phyloP scores from a whole-genome alignment of 345 rosid species.

The Mercurialis annua region DNA sequence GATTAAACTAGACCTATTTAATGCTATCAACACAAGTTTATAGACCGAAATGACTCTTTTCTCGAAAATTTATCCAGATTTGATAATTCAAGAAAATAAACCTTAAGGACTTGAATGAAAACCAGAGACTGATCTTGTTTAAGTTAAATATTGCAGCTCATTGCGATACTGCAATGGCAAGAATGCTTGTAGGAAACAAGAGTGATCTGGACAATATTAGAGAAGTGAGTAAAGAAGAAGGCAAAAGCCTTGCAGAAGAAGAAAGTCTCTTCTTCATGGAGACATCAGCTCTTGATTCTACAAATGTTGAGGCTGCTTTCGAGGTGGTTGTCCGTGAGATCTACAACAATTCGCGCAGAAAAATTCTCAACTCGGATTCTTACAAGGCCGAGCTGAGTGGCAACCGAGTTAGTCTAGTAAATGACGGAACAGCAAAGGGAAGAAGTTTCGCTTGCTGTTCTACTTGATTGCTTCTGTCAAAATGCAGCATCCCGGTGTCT shows the following conservation, averaged over 20 bases:
- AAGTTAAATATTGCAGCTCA: constrained; percentile 47
- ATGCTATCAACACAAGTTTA: too few relatives aligned
- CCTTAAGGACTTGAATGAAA: neutral
- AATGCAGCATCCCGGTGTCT: neutral
- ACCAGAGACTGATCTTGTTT: neutral
- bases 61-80: neutral
- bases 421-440: constrained; percentile 30
- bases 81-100: neutral
- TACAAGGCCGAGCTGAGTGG: constrained; percentile 68
- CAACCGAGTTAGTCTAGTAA: constrained; percentile 62
- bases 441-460: constrained; percentile 20
- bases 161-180: constrained; percentile 67
- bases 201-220: constrained; percentile 77
- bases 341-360: constrained; percentile 63
- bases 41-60: too few relatives aligned
- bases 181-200: constrained; percentile 95
- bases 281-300: constrained; percentile 83
- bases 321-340: constrained; percentile 85
- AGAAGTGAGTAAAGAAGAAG: constrained; percentile 70
- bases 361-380: constrained; percentile 63
- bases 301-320: constrained; percentile 82
- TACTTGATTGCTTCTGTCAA: constrained; percentile 8
- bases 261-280: constrained; percentile 90
- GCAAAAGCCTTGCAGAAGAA: constrained; percentile 70
- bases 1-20: too few relatives aligned